Evolutionary conservation across 163 green algal genomes (phyloP), one percentile per base, ranked within the genome.

Genomic region (Volvox carteri): DNA sequence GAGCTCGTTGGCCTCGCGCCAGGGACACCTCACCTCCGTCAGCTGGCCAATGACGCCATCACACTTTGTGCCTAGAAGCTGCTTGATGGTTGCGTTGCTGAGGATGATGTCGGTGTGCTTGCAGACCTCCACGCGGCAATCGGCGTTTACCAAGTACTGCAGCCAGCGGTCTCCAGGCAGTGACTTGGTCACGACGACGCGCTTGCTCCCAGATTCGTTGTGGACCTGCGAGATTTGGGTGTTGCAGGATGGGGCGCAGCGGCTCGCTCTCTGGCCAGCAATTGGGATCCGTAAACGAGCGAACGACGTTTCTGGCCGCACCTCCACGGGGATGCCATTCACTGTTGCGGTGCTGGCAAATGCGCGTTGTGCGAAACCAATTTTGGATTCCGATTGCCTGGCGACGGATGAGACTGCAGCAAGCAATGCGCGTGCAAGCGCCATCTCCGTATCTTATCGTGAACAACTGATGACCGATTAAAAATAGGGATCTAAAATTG

Each of bases 41-140:
- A 99, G 94, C 94, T 99, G 98, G 0, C 98, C 98, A 42, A 99
- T 98, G 30, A 99, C 97, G 37, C 97, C 98, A 81, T 99, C 95
- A 86, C 97, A 99, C 75, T 97, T 94, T 68, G 92, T 89, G 33
- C 97, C 98, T 2, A 99, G 98, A 7, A 99, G 94, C 83, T 95
- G 89, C 88, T 96, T 95, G 91, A 99, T 97, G 33, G 95, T 97
- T 28, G 91, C 91, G 42, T 98, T 96, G 94, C 86, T 90, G 8
- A 99, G 94, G 92, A 99, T 99, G 77, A 95, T 96, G 84, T 99
- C 95, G 19, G 92, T 74, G 62, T 94, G 87, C 9, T 92, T 94
- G 91, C 94, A 97, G 44, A 98, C 90, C 86, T 98, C 93, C 48
- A 90, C 94, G 39, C 96, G 92, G 90, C 94, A 98, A 39, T 92